Conservation (phyloP, 2,329 filamentous ascomycete genomes). For the Colletotrichum chrysophilum region DNA sequence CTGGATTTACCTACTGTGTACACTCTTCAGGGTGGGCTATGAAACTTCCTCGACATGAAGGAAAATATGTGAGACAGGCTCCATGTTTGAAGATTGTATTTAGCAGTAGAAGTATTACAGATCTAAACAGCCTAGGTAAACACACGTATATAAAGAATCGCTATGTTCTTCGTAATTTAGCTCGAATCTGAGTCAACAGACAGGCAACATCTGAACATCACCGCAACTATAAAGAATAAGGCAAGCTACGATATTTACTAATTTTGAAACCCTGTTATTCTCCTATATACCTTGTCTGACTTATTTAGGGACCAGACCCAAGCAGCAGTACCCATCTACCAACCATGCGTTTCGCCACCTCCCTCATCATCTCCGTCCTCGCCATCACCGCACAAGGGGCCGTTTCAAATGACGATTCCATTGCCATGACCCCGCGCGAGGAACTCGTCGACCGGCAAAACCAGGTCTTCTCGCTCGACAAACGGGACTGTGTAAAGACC, state of each 20-base stretch:
- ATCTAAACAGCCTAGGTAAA: background rate
- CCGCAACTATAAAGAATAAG: background rate
- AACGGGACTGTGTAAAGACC: constrained; percentile 25
- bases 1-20: no score
- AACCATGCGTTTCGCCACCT: constrained; percentile 15
- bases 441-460: background rate
- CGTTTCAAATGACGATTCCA: background rate
- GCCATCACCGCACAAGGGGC: background rate
- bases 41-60: no score
- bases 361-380: background rate
- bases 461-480: background rate
- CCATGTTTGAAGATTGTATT: background rate
- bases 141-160: background rate
- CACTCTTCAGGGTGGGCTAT: no score
- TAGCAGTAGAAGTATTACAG: background rate
- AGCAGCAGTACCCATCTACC: background rate
- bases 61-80: no score
- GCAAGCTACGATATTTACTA: background rate
- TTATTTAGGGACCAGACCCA: no score
- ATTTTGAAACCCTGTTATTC: no score
- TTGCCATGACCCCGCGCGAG: background rate
- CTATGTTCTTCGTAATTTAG: no score
- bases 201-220: background rate
- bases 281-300: no score
- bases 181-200: no score